Evolutionary conservation across 2,329 filamentous ascomycete genomes (phyloP), one percentile per base, ranked within the genome.

Genomic region (Didymella pinodella): DNA sequence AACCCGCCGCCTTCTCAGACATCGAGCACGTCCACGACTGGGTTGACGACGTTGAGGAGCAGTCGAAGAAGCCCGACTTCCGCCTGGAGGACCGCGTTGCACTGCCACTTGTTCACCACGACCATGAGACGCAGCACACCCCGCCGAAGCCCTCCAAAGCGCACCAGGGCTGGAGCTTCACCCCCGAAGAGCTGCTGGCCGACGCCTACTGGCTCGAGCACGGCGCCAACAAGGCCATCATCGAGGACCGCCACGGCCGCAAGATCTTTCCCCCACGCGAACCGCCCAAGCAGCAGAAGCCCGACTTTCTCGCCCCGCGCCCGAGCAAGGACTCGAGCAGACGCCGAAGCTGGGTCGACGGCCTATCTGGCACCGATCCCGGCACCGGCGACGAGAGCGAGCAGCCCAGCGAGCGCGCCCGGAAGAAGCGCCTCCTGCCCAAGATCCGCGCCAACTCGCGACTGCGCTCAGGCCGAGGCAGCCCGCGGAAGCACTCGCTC

Each of bases 121-220:
- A 70, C 26, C 66, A 72, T 74, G 48, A 71, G n/a, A 54, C 48
- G 8, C 60, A 64, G 31, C 53, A 50, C 22, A 14, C 25, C 8
- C 63, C 61, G 2, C 80, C 82, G 12, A 92, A 92, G 61, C 80
- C 86, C 3, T 87, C 88, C 55, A 86, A 92, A 48, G 89, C 90
- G 0, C 86, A 91, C 59, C 87, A 93, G 25, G 93, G 96, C 71
- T 98, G 95, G 95, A 84, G 86, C 38, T 86, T 93, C 18, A 86
- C 90, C 44, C 91, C 94, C 0, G 88, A 91, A 55, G 93, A 98
- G 73, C 84, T 97, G 75, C 81, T 98, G 46, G 93, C 93, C 4
- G 95, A 99, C 79, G 84, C 90, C 1, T 92, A 93, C 70, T 99
- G 95, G 95, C 80, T 96, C 22, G 92, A 97, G 74, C 88, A 93